Percentiles rank a stretch among this genome's conserved stretches.
These are phyloP conservation scores for Microbotryum saponariae DNA, from an alignment of 1,284 basidiomycete genomes.

Conservation along the genomic window DNA sequence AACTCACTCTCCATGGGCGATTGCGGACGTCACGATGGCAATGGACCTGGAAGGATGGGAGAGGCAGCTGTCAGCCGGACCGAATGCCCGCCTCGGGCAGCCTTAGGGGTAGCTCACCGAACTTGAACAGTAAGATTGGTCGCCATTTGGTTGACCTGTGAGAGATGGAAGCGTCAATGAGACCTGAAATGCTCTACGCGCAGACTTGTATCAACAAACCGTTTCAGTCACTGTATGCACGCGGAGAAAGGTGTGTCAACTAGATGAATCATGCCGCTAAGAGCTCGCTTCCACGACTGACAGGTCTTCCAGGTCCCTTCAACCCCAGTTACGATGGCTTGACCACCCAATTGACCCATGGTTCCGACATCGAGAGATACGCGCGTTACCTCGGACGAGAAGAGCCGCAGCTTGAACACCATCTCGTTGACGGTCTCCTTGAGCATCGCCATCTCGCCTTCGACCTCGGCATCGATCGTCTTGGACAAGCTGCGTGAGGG, in stretches of 20 bases:
- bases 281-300: constrained; percentile 52
- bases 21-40: constrained; percentile 29
- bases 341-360: constrained; percentile 84
- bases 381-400: constrained; percentile 44
- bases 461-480: constrained; percentile 31
- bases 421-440: constrained; percentile 33
- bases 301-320: constrained; percentile 87
- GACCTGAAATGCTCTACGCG: too few relatives aligned
- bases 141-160: constrained; percentile 85
- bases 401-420: constrained; percentile 46
- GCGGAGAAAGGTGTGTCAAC: not conserved
- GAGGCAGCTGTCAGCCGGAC: not conserved
- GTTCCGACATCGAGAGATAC: constrained; percentile 72
- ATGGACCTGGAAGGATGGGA: constrained; percentile 9
- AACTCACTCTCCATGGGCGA: constrained; percentile 27
- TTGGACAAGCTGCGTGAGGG: constrained; percentile 16
- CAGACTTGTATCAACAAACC: constrained; percentile 3
- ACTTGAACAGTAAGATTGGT: constrained; percentile 89
- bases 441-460: constrained; percentile 30
- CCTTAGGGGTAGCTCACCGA: constrained; percentile 46
- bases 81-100: too few relatives aligned
- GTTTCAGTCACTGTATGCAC: constrained; percentile 20
- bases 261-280: constrained; percentile 5
- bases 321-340: constrained; percentile 83
- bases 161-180: not conserved